Conservation (phyloP, 108 stramenopile genomes). For the Epithemia pelagica region DNA sequence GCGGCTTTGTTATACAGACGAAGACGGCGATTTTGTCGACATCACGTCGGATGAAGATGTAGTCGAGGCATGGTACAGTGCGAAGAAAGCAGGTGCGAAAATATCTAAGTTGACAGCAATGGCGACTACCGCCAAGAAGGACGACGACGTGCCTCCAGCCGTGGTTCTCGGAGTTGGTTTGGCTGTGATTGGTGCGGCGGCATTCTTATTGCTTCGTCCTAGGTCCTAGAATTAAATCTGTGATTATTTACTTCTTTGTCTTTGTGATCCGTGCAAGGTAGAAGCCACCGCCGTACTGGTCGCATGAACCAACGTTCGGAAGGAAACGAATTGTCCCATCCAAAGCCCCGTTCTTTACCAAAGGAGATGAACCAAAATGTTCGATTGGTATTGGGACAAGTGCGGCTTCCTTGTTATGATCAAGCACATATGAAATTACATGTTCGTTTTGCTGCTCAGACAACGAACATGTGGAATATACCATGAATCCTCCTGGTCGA, state of each 20-base stretch:
- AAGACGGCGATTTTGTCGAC: conserved; percentile 83
- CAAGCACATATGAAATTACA: conserved; percentile 74
- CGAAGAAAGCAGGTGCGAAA: conserved; percentile 43
- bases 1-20: conserved; percentile 74
- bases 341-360: background rate
- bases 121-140: background rate
- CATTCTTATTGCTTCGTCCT: background rate
- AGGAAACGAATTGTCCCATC: background rate
- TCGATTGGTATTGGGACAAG: background rate
- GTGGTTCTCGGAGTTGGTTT: background rate
- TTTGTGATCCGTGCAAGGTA: background rate
- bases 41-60: conserved; percentile 76
- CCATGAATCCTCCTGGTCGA: conserved; percentile 69
- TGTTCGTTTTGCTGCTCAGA: conserved; percentile 81
- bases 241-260: background rate
- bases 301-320: background rate
- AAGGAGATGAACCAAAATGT: background rate
- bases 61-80: conserved; percentile 54
- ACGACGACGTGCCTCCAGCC: background rate
- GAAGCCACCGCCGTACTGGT: background rate
- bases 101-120: conserved; percentile 52
- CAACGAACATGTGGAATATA: conserved; percentile 92
- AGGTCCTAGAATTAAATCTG: background rate
- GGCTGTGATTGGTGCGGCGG: background rate
- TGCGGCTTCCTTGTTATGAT: background rate